These are phyloP conservation scores for Phlegmacium glaucopus DNA, from an alignment of 768 basidiomycete genomes.

Conservation along the genomic window DNA sequence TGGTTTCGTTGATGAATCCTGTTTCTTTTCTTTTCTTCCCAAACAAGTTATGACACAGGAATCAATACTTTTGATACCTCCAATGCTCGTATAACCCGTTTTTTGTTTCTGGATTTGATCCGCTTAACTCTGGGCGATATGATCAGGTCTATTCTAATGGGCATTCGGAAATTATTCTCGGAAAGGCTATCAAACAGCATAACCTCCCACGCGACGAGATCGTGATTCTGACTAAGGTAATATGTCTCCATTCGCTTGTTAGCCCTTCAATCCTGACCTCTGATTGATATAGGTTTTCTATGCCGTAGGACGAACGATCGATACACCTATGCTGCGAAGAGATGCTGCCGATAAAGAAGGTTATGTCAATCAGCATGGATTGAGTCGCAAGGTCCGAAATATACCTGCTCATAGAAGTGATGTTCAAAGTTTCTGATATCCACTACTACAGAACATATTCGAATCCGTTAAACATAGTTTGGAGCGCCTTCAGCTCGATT, in stretches of 20 bases:
- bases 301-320: conserved; percentile 25
- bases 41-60: conserved; percentile 52
- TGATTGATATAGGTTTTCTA: conserved; percentile 34
- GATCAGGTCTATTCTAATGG: conserved; percentile 63
- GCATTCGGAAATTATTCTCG: conserved; percentile 60
- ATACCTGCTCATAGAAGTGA: not conserved
- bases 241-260: not conserved
- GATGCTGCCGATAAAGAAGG: conserved; percentile 37
- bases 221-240: conserved; percentile 77
- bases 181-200: conserved; percentile 67
- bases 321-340: conserved; percentile 5
- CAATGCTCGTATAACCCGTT: conserved; percentile 27
- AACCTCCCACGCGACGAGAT: conserved; percentile 70
- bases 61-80: conserved; percentile 64
- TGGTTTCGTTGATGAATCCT: not conserved
- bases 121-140: not conserved
- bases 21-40: not conserved
- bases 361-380: conserved; percentile 53
- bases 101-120: not conserved
- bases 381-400: conserved; percentile 28
- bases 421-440: conserved; percentile 11
- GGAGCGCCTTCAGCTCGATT: conserved; percentile 68
- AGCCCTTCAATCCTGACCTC: not conserved
- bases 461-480: conserved; percentile 60
- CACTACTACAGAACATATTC: conserved; percentile 58